Base-by-base conservation (phyloP, 176 grass and related monocot genomes). In the Thalia dealbata region DNA sequence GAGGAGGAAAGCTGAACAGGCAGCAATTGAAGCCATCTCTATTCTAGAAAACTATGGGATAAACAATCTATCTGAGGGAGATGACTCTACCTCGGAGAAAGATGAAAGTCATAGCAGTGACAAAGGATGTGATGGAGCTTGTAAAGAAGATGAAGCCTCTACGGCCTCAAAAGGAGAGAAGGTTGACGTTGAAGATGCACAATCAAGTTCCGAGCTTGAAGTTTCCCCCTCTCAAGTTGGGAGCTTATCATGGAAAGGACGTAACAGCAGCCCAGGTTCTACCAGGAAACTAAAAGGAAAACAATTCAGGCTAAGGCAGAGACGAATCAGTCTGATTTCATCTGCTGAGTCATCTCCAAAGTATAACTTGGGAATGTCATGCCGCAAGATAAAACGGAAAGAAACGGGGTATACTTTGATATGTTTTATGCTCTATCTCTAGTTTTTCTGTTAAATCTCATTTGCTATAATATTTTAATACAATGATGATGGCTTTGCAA, bases 201-300 rank as follows among this genome's bases (percentile, higher is more conserved):
- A 60, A 29, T 81, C 85, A 61, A 81, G 69, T 42, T 90, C 84
- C 19, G 72, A 92, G 64, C 62, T 63, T 50, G 86, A 74, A 75
- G 73, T n/a, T 30, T 38, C 78, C 3, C 10, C 51, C 29, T 64
- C 67, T 21, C 82, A 78, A 61, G 78, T 70, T 16, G 89, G 85
- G 45, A 82, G 85, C 62, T 85, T 97, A 59, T 88, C 87, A 46
- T 91, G 95, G 95, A 97, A 88, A 88, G 82, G 95, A 2, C 87
- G 79, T 43, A 84, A 81, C 70, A 80, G 75, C 28, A 92, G 87
- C 84, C 89, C 89, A 3, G 84, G 86, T 18, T 79, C 76, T 14
- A 51, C 78, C 43, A 76, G 71, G 70, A 86, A 74, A 67, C 80
- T 76, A 16, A 86, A 85, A 75, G 81, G 80, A 30, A 86, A 70